These are phyloP conservation scores for Syncephalis fuscata DNA, from an alignment of 371 early-diverging fungal species.

Conservation along the genomic window DNA sequence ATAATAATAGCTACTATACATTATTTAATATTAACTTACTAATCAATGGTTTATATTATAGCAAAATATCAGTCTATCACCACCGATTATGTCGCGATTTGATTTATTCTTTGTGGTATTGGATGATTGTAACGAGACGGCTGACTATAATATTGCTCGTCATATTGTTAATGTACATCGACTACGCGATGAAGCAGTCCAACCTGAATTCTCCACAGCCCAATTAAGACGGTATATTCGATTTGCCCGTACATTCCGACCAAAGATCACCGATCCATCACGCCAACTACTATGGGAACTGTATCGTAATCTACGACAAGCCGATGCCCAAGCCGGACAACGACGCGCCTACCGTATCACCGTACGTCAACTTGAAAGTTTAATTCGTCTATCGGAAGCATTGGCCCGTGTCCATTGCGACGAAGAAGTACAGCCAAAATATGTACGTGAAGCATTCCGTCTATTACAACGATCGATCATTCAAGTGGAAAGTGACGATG, in stretches of 20 bases:
- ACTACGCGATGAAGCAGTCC: slow-evolving; percentile 46
- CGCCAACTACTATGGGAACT: slow-evolving; percentile 62
- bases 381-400: slow-evolving; percentile 96
- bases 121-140: slow-evolving; percentile 84
- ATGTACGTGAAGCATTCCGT: slow-evolving; percentile 86
- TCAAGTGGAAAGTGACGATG: slow-evolving; percentile 78
- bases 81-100: slow-evolving; percentile 99
- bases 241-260: slow-evolving; percentile 77
- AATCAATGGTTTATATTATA: slow-evolving; percentile 7
- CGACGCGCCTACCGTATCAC: slow-evolving; percentile 91
- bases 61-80: slow-evolving; percentile 96
- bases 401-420: slow-evolving; percentile 86
- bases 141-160: slow-evolving; percentile 86
- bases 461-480: slow-evolving; percentile 88
- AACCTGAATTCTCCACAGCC: slow-evolving; percentile 54
- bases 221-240: slow-evolving; percentile 74
- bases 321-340: slow-evolving; percentile 57
- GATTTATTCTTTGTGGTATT: slow-evolving; percentile 98
- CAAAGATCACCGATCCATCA: slow-evolving; percentile 71
- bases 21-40: slow-evolving; percentile 12
- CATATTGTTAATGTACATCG: slow-evolving; percentile 92
- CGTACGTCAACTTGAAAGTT: slow-evolving; percentile 95
- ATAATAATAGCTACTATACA: not conserved
- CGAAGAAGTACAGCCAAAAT: slow-evolving; percentile 43
- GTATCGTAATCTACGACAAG: slow-evolving; percentile 84